Conservation (phyloP, 1,139 yeast genomes). For the Pichia cactophila region DNA sequence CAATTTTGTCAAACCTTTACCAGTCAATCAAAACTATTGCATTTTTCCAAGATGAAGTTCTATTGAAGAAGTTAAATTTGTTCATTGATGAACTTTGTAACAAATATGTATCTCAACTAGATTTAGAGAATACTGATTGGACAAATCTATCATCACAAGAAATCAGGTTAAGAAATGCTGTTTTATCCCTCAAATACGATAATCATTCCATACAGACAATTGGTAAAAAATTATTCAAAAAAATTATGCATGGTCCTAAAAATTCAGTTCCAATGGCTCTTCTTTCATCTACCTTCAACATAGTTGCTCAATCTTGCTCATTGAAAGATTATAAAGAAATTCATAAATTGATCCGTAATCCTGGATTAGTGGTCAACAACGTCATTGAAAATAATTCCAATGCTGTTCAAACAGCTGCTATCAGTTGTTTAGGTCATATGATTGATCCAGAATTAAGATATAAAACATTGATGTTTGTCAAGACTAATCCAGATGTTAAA, state of each 20-base stretch:
- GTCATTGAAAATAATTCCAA: slow-evolving; percentile 22
- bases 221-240: slow-evolving; percentile 37
- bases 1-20: slow-evolving; percentile 31
- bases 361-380: slow-evolving; percentile 32
- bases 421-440: slow-evolving; percentile 46
- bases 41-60: slow-evolving; percentile 24
- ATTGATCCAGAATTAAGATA: slow-evolving; percentile 37
- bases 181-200: slow-evolving; percentile 33
- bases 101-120: slow-evolving; percentile 18
- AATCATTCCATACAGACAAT: slow-evolving; percentile 30
- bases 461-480: slow-evolving; percentile 48
- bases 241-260: slow-evolving; percentile 42
- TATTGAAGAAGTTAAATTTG: slow-evolving; percentile 18
- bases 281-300: slow-evolving; percentile 30
- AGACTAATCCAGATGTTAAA: slow-evolving; percentile 46
- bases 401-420: slow-evolving; percentile 44
- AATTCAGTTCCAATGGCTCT: slow-evolving; percentile 44
- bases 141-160: slow-evolving; percentile 27
- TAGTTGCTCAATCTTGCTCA: slow-evolving; percentile 30
- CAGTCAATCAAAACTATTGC: slow-evolving; percentile 25
- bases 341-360: slow-evolving; percentile 42
- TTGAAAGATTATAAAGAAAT: slow-evolving; percentile 52
- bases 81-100: slow-evolving; percentile 22
- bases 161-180: slow-evolving; percentile 34
- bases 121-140: slow-evolving; percentile 22